Evolutionary conservation across 2,329 filamentous ascomycete genomes (phyloP), one percentile per base, ranked within the genome.

Genomic region (Pestalotiopsis sp.): DNA sequence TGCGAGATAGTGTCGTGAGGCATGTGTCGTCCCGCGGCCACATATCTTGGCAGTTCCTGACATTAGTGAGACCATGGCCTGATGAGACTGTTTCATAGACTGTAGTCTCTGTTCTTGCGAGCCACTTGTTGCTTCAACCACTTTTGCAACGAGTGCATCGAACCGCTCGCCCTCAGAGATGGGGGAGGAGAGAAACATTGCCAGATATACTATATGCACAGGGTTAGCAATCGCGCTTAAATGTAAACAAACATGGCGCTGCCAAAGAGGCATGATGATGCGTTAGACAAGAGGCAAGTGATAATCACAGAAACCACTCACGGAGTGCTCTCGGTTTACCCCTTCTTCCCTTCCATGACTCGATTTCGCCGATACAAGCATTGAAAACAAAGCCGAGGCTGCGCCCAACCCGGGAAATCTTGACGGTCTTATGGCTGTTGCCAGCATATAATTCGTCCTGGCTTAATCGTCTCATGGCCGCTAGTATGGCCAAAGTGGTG

Each of bases 401-500:
- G 31, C 74, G 65, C 38, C 75, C 71, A 14, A 77, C 74, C 14
- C 70, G 56, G 9, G 49, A 64, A 41, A 75, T 71, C 56, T 71
- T 75, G 17, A 65, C 65, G 17, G 66, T 67, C 59, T 75, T 72
- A 41, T 68, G 69, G 65, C 71, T 67, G 25, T 45, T 31, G 60
- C 68, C 12, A 20, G 70, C 68, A 14, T 61, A 49, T 17, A 73
- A 67, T 58, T 75, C 73, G 23, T 71, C 72, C 66, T 78, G 75
- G 68, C 74, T 74, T 38, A 77, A 68, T 2, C 70, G 69, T 41
- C 72, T 72, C 75, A 79, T 77, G 25, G 76, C 72, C 12, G 79
- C 75, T 11, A 86, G 73, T 14, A 80, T 82, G 39, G 81, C 80
- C 36, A 86, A 71, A 14, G 81, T 73, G 61, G 82, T 83, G 45